Evolutionary conservation across 805 yeast species (phyloP).

Genomic region (Wickerhamiella sorbophila): DNA sequence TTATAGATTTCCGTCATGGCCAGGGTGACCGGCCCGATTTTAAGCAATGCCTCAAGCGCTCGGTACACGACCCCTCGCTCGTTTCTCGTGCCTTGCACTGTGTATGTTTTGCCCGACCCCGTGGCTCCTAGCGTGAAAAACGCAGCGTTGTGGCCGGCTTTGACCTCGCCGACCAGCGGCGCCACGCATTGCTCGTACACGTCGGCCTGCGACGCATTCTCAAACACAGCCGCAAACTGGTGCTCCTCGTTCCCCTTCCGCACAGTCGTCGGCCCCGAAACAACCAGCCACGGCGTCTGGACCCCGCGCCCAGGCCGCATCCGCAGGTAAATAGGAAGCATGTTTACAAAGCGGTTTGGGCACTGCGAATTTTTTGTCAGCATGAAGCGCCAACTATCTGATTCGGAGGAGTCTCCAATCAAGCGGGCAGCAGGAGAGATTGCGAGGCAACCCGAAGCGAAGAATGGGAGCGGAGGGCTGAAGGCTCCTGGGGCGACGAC

Average conservation of each 20-base stretch:
- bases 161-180: constrained; percentile 23
- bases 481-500: not conserved
- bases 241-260: constrained; percentile 6
- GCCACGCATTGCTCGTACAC: constrained; percentile 26
- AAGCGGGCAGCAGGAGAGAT: not conserved
- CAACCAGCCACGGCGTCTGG: constrained; percentile 17
- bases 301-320: constrained; percentile 24
- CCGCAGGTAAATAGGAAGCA: constrained; percentile 28
- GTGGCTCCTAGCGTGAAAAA: constrained; percentile 41
- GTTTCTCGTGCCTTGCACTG: constrained; percentile 19
- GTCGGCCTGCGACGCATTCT: constrained; percentile 22
- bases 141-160: constrained; percentile 28
- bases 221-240: constrained; percentile 4
- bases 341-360: not conserved
- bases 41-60: constrained; percentile 25
- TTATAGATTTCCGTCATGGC: constrained; percentile 41
- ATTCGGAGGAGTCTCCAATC: constrained; percentile 1
- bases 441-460: not conserved
- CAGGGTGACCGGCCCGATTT: constrained; percentile 25
- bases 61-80: constrained; percentile 29
- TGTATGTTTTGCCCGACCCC: constrained; percentile 34
- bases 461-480: not conserved
- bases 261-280: constrained; percentile 2
- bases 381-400: constrained; percentile 3
- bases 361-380: too few species aligned